phyloP scores from a whole-genome alignment of 2,329 filamentous ascomycete genomes.

The Mycogone perniciosa region DNA sequence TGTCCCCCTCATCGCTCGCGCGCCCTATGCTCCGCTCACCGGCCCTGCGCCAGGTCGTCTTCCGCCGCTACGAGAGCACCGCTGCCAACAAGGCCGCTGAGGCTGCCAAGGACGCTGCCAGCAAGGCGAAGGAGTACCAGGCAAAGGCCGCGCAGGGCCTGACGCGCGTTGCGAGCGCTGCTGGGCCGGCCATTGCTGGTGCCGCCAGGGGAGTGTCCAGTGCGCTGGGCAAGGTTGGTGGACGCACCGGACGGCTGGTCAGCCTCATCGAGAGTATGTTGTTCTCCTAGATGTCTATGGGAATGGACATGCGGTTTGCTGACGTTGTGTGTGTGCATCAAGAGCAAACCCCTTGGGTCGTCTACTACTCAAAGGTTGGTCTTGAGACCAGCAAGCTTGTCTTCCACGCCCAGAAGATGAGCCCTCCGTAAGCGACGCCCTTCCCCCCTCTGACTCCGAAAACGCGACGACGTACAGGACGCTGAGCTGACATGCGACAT shows the following conservation, averaged over 20 bases:
- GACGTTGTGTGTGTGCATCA: slow-evolving; percentile 13
- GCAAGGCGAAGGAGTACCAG: slow-evolving; percentile 40
- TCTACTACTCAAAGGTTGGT: slow-evolving; percentile 89
- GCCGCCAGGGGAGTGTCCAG: slow-evolving; percentile 61
- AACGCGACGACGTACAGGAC: slow-evolving; percentile 4
- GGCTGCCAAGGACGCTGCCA: slow-evolving; percentile 32
- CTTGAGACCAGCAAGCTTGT: slow-evolving; percentile 84
- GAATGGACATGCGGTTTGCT: no score
- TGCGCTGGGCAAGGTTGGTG: slow-evolving; percentile 71
- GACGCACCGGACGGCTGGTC: slow-evolving; percentile 73
- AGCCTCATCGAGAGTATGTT: slow-evolving; percentile 79
- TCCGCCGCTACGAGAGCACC: slow-evolving; percentile 57
- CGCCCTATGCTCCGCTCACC: slow-evolving; percentile 42
- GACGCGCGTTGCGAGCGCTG: slow-evolving; percentile 71
- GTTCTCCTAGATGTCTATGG: neutral
- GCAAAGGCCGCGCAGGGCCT: slow-evolving; percentile 76
- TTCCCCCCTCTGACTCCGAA: slow-evolving; percentile 1
- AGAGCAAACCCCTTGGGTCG: slow-evolving; percentile 79
- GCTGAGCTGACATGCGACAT: neutral
- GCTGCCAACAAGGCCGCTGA: slow-evolving; percentile 35
- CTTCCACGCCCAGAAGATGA: slow-evolving; percentile 84
- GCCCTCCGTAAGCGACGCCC: slow-evolving; percentile 70
- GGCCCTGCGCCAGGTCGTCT: slow-evolving; percentile 36
- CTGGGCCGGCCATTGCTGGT: slow-evolving; percentile 68
- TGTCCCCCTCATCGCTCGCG: slow-evolving; percentile 32